These are phyloP conservation scores for Juglanconis oblonga DNA, from an alignment of 2,329 filamentous ascomycete species.

Conservation along the genomic window DNA sequence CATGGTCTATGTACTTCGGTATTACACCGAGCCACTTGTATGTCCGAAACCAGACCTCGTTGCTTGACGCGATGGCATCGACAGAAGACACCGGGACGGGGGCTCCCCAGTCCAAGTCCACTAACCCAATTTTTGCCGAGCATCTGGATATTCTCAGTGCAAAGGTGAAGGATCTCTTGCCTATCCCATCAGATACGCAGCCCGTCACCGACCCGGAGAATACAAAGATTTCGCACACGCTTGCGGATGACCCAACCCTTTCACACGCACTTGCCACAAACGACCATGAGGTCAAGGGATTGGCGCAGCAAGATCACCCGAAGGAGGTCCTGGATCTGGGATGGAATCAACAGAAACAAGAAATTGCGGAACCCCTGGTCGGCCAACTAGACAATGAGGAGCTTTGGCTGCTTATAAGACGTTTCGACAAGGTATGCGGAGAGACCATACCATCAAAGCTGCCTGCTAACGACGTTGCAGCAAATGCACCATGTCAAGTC, in stretches of 20 bases:
- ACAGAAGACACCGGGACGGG: neutral
- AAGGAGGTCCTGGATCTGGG: constrained; percentile 64
- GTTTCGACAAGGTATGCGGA: constrained; percentile 65
- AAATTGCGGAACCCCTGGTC: constrained; percentile 59
- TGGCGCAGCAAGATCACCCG: constrained; percentile 45
- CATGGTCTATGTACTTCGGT: too few relatives aligned
- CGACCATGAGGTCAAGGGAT: constrained; percentile 41
- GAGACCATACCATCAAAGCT: too few relatives aligned
- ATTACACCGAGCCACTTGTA: too few relatives aligned
- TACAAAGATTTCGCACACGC: constrained; percentile 21
- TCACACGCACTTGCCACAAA: constrained; percentile 43
- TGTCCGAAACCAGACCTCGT: neutral
- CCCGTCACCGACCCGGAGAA: constrained; percentile 28
- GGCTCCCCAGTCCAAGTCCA: neutral
- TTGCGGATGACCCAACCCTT: constrained; percentile 31
- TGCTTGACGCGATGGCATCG: neutral
- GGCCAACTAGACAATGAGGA: constrained; percentile 70
- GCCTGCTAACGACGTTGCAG: constrained; percentile 28
- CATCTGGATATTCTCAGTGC: constrained; percentile 21
- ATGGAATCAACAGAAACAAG: constrained; percentile 61
- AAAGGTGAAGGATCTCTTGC: constrained; percentile 30
- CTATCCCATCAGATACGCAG: constrained; percentile 29
- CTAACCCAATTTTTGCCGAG: constrained; percentile 20
- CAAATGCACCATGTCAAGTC: constrained; percentile 67
- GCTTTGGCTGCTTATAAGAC: constrained; percentile 66